Percentiles rank a stretch among this genome's conserved stretches.
Evolutionary conservation across 345 rosid species (phyloP).

Genomic region (Lepidium didymum): DNA sequence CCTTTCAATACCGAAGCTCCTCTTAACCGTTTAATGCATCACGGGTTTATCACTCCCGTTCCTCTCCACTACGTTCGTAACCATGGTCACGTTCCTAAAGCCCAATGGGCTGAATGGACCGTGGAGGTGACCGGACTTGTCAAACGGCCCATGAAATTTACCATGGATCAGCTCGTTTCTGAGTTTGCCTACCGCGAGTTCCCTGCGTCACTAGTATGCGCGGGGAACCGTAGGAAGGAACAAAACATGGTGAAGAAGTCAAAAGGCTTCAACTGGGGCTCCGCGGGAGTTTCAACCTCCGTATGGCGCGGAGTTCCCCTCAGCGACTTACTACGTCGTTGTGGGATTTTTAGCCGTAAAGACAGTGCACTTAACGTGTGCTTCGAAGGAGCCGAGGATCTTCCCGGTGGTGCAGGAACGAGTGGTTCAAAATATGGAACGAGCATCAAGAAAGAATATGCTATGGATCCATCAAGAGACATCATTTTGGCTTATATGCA

Average conservation of each 20-base stretch:
- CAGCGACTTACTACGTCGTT: slow-evolving; percentile 46
- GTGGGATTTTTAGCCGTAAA: slow-evolving; percentile 54
- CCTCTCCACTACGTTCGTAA: slow-evolving; percentile 93
- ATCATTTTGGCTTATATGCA: slow-evolving; percentile 88
- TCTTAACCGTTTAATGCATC: slow-evolving; percentile 68
- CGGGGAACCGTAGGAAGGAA: slow-evolving; percentile 87
- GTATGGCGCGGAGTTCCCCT: slow-evolving; percentile 82
- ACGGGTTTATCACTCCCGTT: slow-evolving; percentile 88
- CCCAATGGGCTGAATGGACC: slow-evolving; percentile 69
- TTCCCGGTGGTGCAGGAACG: slow-evolving; percentile 85
- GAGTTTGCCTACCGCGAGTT: slow-evolving; percentile 61
- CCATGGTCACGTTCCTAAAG: slow-evolving; percentile 72
- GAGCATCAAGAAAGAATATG: slow-evolving; percentile 52
- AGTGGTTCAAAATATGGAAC: slow-evolving; percentile 92
- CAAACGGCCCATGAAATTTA: slow-evolving; percentile 48
- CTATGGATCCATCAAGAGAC: slow-evolving; percentile 83
- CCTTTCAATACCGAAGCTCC: slow-evolving; percentile 88
- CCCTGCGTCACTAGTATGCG: slow-evolving; percentile 71
- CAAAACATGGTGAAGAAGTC: slow-evolving; percentile 83
- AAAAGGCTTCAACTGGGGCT: slow-evolving; percentile 90
- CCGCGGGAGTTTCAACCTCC: slow-evolving; percentile 68
- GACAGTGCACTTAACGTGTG: slow-evolving; percentile 65
- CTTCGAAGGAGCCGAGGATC: slow-evolving; percentile 88
- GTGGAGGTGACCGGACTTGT: slow-evolving; percentile 71
- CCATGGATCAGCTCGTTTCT: slow-evolving; percentile 66